phyloP scores from a whole-genome alignment of 2,329 filamentous ascomycete genomes.

The Hypoxylon sp. region DNA sequence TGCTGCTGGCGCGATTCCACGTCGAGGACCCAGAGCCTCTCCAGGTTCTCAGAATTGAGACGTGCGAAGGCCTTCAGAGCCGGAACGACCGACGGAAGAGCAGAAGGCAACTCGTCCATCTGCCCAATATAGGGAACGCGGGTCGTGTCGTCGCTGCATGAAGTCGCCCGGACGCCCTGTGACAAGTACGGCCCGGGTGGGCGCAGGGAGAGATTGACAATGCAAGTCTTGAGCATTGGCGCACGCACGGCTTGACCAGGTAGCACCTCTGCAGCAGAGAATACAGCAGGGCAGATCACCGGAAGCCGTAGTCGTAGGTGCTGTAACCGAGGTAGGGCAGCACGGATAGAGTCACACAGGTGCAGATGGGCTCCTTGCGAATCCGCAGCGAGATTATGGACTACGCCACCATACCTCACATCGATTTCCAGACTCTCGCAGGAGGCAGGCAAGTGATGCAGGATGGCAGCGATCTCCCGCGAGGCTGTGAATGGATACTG shows the following conservation, averaged over 20 bases:
- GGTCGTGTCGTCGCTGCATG: conserved; percentile 5
- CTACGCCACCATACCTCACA: conserved; percentile 3
- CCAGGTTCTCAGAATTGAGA: conserved; percentile 12
- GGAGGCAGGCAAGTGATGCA: conserved; percentile 10
- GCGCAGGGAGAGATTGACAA: conserved; percentile 25
- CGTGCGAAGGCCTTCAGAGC: conserved; percentile 13
- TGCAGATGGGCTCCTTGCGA: conserved; percentile 2
- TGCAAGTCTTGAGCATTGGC: conserved; percentile 24
- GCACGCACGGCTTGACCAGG: conserved; percentile 4
- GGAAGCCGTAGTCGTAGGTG: conserved; percentile 23
- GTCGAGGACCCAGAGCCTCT: conserved; percentile 24
- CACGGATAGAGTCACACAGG: conserved; percentile 17
- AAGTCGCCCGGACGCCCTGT: conserved; percentile 4
- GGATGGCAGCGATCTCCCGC: conserved; percentile 7
- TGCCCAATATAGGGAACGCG: conserved; percentile 4
- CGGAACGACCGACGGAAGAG: conserved; percentile 13
- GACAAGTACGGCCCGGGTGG: conserved; percentile 6
- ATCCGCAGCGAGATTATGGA: background rate
- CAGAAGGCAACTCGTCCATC: conserved; percentile 7
- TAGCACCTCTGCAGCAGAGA: conserved; percentile 8
- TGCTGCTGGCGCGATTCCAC: background rate
- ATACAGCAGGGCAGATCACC: conserved; percentile 19
- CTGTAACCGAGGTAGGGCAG: conserved; percentile 11
- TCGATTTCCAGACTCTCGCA: conserved; percentile 18
- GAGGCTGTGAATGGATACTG: conserved; percentile 11